Conservation (phyloP, 202 grass and related monocot genomes). For the Schoenoplectus tabernaemontani region DNA sequence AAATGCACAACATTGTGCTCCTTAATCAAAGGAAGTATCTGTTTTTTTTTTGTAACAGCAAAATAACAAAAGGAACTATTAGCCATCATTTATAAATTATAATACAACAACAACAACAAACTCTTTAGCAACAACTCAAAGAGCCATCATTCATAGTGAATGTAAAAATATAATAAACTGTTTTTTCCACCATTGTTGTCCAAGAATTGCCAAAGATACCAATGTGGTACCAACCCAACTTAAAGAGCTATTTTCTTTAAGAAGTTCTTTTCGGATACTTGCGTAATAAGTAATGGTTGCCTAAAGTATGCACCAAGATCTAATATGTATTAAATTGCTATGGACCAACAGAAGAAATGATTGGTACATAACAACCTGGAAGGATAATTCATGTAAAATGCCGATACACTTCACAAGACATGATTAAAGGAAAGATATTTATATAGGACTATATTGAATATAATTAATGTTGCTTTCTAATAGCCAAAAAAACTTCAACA, state of each 20-base stretch:
- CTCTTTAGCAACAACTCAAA: too few species aligned
- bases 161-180: neutral
- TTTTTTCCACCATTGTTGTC: neutral
- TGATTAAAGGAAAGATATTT: neutral
- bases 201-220: neutral
- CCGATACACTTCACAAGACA: neutral
- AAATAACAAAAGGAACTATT: neutral
- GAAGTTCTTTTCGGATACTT: neutral
- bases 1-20: constrained; percentile 78
- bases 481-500: neutral
- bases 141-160: constrained; percentile 6
- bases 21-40: constrained; percentile 94
- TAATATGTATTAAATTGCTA: neutral
- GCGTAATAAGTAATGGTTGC: neutral
- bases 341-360: neutral
- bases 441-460: neutral
- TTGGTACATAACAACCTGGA: neutral
- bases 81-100: too few species aligned
- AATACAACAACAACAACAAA: too few species aligned
- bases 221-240: neutral
- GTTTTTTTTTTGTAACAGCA: neutral
- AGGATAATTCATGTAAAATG: neutral
- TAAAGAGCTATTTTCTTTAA: neutral
- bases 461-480: neutral
- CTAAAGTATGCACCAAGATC: constrained; percentile 20